Evolutionary conservation across 495 filamentous ascomycete species (phyloP), one percentile per base, ranked within the genome.

Genomic region (Penicillium paxilli): DNA sequence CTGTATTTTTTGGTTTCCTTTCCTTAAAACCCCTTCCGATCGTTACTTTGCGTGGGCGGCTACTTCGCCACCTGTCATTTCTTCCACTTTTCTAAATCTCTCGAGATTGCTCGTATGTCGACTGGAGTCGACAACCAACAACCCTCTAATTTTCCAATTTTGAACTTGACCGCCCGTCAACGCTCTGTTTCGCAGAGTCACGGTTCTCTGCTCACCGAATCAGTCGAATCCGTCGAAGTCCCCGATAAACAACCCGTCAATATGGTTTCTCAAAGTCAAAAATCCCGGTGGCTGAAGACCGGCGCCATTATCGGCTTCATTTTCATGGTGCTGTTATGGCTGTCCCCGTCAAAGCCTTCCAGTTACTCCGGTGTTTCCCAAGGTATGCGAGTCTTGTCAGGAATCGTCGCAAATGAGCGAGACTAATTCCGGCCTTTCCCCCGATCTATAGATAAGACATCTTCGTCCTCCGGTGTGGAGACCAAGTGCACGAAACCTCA

Each of bases 211-310:
- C 50, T 46, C 21, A 25, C 54, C 9, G 40, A 49, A 23, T 26
- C 52, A 5, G 22, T 60, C 37, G 38, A 62, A 20, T 46, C 53
- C 42, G 51, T 26, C 48, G 54, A 35, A 46, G 44, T 54, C 23
- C 50, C 57, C 23, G 47, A 55, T 30, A 65, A 63, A 50, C 45
- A 63, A 58, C 25, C 57, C 57, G 45, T 46, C 49, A 85, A 76
- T 62, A 87, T 87, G 80, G 83, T 57, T 40, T 57, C 83, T 55
- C 86, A 88, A 71, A 82, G 80, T 57, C 87, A 90, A 74, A 83
- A 80, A 76, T 86, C 85, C 52, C 83, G 91, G 62, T 91, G 86
- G 69, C 57, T 95, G 56, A 96, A 94, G 83, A 88, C 88, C 33
- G 88, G 87, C 30, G 87, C 87, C 60, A 83, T 95, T 58, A 75